These are phyloP conservation scores for Solanum pinnatisectum DNA, from an alignment of 257 asterid genomes.

Conservation along the genomic window DNA sequence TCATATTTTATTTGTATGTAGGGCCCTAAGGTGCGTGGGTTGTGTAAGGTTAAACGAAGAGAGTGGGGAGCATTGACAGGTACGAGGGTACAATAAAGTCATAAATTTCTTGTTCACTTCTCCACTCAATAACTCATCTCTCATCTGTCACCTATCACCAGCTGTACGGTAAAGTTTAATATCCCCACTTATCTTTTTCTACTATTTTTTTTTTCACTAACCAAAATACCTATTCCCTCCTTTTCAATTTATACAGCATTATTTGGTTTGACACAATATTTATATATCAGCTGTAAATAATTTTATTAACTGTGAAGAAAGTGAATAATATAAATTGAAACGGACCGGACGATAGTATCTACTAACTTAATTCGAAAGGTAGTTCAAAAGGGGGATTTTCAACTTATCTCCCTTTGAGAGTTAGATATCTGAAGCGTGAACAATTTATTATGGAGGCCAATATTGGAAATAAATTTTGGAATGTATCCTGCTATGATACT, in stretches of 20 bases:
- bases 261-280: too few species aligned
- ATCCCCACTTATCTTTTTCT: neutral
- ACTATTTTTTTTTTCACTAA: too few species aligned
- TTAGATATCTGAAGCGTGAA: neutral
- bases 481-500: neutral
- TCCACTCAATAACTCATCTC: neutral
- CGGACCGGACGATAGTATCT: too few species aligned
- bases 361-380: too few species aligned
- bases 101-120: neutral
- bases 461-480: neutral
- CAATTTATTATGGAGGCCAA: neutral
- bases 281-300: too few species aligned
- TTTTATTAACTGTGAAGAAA: too few species aligned
- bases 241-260: too few species aligned
- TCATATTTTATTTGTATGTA: neutral
- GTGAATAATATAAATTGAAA: too few species aligned
- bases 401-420: too few species aligned
- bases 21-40: neutral
- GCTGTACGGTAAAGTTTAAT: neutral
- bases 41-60: neutral
- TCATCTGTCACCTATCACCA: neutral
- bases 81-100: conserved; percentile 9
- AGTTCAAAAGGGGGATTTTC: too few species aligned
- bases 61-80: conserved; percentile 5
- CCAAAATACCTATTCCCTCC: too few species aligned